Conservation (phyloP, 805 yeast species). For the Candida anglica region DNA sequence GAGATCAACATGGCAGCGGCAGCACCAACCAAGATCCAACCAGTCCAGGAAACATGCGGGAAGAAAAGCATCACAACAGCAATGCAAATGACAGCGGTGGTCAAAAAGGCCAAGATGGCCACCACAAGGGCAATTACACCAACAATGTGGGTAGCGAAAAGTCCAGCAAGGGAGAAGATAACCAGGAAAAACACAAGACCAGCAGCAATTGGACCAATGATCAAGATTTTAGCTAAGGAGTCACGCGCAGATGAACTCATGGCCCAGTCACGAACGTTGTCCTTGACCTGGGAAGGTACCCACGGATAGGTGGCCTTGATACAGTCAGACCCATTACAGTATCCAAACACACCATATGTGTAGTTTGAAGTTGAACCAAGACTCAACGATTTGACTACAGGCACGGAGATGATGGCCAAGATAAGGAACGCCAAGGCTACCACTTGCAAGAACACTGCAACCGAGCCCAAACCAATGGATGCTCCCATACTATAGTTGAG, state of each 20-base stretch:
- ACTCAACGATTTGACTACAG: slow-evolving; percentile 47
- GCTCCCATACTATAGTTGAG: slow-evolving; percentile 7
- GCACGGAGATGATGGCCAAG: slow-evolving; percentile 58
- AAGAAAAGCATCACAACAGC: slow-evolving; percentile 54
- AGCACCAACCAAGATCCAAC: slow-evolving; percentile 68
- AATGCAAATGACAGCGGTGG: slow-evolving; percentile 52
- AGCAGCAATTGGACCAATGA: slow-evolving; percentile 64
- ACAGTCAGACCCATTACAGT: slow-evolving; percentile 45
- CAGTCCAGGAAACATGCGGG: slow-evolving; percentile 67
- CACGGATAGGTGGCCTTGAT: slow-evolving; percentile 45
- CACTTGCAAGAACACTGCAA: slow-evolving; percentile 39
- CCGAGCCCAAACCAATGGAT: slow-evolving; percentile 33
- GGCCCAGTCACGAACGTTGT: slow-evolving; percentile 42
- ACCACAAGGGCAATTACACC: slow-evolving; percentile 41
- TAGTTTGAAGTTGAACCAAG: slow-evolving; percentile 44
- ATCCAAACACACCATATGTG: slow-evolving; percentile 66
- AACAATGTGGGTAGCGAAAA: slow-evolving; percentile 18
- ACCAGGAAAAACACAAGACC: slow-evolving; percentile 48
- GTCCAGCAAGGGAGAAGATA: slow-evolving; percentile 18
- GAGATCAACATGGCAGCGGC: slow-evolving; percentile 54
- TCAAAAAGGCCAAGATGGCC: slow-evolving; percentile 47
- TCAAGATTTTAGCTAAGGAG: slow-evolving; percentile 49
- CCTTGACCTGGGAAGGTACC: slow-evolving; percentile 24
- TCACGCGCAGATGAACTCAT: slow-evolving; percentile 44
- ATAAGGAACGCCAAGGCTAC: slow-evolving; percentile 61